Evolutionary conservation across 2,329 filamentous ascomycete genomes (phyloP), one percentile per base, ranked within the genome.

Genomic region (Coniochaeta sp.): DNA sequence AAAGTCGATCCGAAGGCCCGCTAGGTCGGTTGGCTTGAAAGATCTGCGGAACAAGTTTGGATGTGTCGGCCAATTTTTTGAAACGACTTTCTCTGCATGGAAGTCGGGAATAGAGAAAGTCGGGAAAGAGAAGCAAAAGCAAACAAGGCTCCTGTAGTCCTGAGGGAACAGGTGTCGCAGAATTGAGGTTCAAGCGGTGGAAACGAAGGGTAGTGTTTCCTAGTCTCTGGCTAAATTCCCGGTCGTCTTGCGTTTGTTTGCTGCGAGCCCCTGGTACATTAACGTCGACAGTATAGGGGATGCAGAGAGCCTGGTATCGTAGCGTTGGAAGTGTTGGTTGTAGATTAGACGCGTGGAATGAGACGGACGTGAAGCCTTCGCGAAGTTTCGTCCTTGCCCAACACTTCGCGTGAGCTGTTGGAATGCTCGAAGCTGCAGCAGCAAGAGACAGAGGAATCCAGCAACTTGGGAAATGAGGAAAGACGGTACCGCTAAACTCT

Each of bases 21-120:
- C 19, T 44, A 14, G 8, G 56, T 58, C 56, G 38, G 56, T 58
- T 44, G 22, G 56, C 26, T 31, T 31, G 38, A 34, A 58, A 34
- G 56, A 58, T 58, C 56, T 40, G 33, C 56, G 56, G 56, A 44
- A 58, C 56, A 58, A 40, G 47, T 52, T 52, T 52, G 47, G 24
- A 26, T 1, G 47, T 52, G 6, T 52, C 47, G 47, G 22, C 31
- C n/a, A 52, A 31, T 26, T 8, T 14, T 3, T 43, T 44, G 56
- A 44, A 58, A 58, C 33, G 34, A 19, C 12, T 14, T 24, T 43
- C 36, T 19, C 36, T 24, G 33, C 11, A 38, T 56, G 28, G 17
- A 36, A 36, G 31, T 4, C n/a, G 54, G 22, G 31, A n/a, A 56
- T 2, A 56, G 17, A 34, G n/a, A n/a, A n/a, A n/a, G n/a, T n/a